A percentile compares a stretch with the other conserved stretches of the same genome.
phyloP scores from a whole-genome alignment of 768 basidiomycete genomes.

The Lentinula detonsa region DNA sequence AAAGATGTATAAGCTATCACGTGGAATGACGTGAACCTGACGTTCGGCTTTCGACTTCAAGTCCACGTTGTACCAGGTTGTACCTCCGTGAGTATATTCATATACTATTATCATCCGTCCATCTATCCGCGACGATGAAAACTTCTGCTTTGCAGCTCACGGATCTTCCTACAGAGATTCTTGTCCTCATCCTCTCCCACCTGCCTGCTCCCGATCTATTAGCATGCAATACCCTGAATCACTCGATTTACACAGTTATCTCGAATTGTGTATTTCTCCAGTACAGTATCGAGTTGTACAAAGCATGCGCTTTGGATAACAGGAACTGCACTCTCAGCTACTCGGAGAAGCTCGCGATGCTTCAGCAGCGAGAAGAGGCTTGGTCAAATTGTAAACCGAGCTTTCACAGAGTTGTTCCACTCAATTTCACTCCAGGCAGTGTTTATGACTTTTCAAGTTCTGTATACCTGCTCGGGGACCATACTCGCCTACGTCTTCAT shows the following conservation, averaged over 20 bases:
- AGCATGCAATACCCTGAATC: slow-evolving; percentile 16
- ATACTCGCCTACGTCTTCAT: slow-evolving; percentile 18
- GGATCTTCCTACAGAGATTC: slow-evolving; percentile 24
- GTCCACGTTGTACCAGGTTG: too few species aligned
- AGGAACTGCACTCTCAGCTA: slow-evolving; percentile 15
- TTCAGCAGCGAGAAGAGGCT: slow-evolving; percentile 20
- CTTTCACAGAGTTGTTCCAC: slow-evolving; percentile 19
- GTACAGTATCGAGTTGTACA: slow-evolving; percentile 22
- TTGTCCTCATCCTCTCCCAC: slow-evolving; percentile 21
- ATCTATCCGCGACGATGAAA: background rate
- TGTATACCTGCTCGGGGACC: slow-evolving; percentile 30
- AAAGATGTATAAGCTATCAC: too few species aligned
- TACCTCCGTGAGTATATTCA: too few species aligned
- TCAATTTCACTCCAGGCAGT: slow-evolving; percentile 23
- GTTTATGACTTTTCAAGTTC: slow-evolving; percentile 40
- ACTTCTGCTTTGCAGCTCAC: background rate
- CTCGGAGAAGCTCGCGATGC: slow-evolving; percentile 19
- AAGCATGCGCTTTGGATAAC: slow-evolving; percentile 24
- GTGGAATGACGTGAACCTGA: too few species aligned
- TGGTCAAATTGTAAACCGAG: slow-evolving; percentile 23
- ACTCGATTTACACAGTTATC: slow-evolving; percentile 19
- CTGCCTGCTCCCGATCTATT: slow-evolving; percentile 20
- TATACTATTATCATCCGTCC: too few species aligned
- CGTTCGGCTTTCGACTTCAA: too few species aligned
- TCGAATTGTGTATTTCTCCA: slow-evolving; percentile 22